phyloP scores from a whole-genome alignment of 352 stramenopile genomes.

The Phytophthora megakarya region DNA sequence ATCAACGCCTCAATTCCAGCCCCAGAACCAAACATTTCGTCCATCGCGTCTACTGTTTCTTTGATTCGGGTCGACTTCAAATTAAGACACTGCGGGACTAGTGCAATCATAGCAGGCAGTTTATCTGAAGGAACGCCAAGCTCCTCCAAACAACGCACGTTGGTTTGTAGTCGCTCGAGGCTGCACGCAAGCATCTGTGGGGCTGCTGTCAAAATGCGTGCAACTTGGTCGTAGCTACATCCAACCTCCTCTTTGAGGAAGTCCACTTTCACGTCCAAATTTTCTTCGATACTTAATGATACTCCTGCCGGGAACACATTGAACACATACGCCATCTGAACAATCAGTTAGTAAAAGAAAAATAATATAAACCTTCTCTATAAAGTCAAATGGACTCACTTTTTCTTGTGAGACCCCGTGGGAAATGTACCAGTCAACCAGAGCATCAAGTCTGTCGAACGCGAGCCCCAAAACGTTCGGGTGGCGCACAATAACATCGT shows the following conservation, averaged over 20 bases:
- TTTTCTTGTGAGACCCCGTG: slow-evolving; percentile 40
- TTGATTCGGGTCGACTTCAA: slow-evolving; percentile 45
- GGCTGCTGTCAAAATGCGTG: slow-evolving; percentile 42
- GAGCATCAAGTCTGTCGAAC: slow-evolving; percentile 32
- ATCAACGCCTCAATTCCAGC: slow-evolving; percentile 27
- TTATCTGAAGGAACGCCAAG: slow-evolving; percentile 38
- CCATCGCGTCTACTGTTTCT: slow-evolving; percentile 44
- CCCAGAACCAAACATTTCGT: slow-evolving; percentile 48
- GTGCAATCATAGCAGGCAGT: slow-evolving; percentile 40
- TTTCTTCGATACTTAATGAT: slow-evolving; percentile 36
- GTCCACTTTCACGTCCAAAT: slow-evolving; percentile 51
- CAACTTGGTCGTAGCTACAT: slow-evolving; percentile 40
- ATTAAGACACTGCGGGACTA: slow-evolving; percentile 46
- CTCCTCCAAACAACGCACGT: slow-evolving; percentile 37
- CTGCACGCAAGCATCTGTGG: slow-evolving; percentile 50
- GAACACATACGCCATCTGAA: slow-evolving; percentile 62
- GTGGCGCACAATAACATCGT: slow-evolving; percentile 40
- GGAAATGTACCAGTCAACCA: slow-evolving; percentile 46
- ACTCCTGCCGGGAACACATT: slow-evolving; percentile 49
- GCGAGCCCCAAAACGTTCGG: slow-evolving; percentile 45
- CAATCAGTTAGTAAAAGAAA: not conserved
- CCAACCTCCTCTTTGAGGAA: slow-evolving; percentile 41
- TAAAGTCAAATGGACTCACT: slow-evolving; percentile 22
- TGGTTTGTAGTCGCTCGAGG: slow-evolving; percentile 40
- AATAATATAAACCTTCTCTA: too few species aligned